Conservation (phyloP, 352 stramenopile species). For the Phytophthora fragariaefolia region DNA sequence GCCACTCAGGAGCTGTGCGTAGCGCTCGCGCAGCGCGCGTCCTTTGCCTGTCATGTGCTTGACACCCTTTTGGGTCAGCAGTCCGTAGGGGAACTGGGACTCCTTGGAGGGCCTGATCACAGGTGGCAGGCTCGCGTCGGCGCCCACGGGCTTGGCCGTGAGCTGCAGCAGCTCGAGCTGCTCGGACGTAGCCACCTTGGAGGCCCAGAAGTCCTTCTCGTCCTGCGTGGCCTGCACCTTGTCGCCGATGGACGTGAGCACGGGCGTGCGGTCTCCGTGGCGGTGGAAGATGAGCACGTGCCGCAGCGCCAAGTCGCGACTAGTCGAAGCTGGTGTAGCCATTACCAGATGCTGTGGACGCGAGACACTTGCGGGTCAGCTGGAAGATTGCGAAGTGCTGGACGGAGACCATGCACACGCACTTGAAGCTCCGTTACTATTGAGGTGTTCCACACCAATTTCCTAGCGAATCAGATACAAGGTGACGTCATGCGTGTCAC, state of each 20-base stretch:
- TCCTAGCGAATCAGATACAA: constrained; percentile 20
- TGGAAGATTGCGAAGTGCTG: constrained; percentile 34
- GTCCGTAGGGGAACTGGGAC: constrained; percentile 55
- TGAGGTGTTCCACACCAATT: constrained; percentile 16
- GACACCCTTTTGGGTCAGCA: constrained; percentile 70
- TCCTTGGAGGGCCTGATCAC: constrained; percentile 48
- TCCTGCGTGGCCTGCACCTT: constrained; percentile 59
- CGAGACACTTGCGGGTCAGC: constrained; percentile 18
- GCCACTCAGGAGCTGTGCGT: constrained; percentile 48
- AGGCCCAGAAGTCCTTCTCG: constrained; percentile 70
- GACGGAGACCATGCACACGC: not conserved
- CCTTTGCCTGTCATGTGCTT: constrained; percentile 77
- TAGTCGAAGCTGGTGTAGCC: constrained; percentile 26
- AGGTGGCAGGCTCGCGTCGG: constrained; percentile 50
- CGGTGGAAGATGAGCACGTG: constrained; percentile 86
- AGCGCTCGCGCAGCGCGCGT: constrained; percentile 49
- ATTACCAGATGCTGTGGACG: constrained; percentile 23
- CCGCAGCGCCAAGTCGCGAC: constrained; percentile 52
- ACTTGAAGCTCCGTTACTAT: constrained; percentile 19
- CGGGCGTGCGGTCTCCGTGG: constrained; percentile 79
- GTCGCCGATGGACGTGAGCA: constrained; percentile 63
- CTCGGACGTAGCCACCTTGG: constrained; percentile 57
- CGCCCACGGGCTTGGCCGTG: constrained; percentile 58
- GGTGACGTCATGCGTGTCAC: constrained; percentile 18
- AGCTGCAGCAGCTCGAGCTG: constrained; percentile 55